Percentiles rank a stretch among this genome's conserved stretches.
These are phyloP conservation scores for Colletotrichum graminicola DNA, from an alignment of 2,329 filamentous ascomycete genomes.

Conservation along the genomic window DNA sequence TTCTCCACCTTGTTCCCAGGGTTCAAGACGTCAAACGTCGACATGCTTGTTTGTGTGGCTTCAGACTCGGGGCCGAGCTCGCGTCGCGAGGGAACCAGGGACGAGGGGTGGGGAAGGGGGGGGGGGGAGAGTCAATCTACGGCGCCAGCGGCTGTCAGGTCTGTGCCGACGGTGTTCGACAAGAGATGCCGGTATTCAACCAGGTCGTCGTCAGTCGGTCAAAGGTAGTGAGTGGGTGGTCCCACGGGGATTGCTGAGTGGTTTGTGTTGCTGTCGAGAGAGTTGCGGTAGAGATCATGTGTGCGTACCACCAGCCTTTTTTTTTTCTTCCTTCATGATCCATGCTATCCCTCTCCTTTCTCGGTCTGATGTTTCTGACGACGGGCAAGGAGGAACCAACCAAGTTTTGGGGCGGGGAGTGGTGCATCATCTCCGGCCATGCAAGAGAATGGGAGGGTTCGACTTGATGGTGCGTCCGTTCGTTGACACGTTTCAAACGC, in stretches of 20 bases:
- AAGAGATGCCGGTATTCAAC: background rate
- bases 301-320: background rate
- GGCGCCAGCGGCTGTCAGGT: background rate
- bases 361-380: constrained; percentile 19
- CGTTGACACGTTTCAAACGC: background rate
- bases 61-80: constrained; percentile 15
- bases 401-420: background rate
- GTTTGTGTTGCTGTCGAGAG: background rate
- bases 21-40: constrained; percentile 32
- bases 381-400: background rate
- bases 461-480: background rate
- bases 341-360: no score
- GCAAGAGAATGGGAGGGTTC: background rate
- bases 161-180: background rate
- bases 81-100: constrained; percentile 24
- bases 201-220: background rate
- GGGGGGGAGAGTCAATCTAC: background rate
- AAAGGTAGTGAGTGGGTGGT: background rate
- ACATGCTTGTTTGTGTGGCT: constrained; percentile 21
- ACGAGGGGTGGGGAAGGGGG: background rate
- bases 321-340: no score
- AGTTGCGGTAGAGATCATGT: background rate
- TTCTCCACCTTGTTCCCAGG: background rate
- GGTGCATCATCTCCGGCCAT: background rate
- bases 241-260: background rate